These are phyloP conservation scores for Daldinia vernicosa DNA, from an alignment of 495 filamentous ascomycete genomes.

Conservation along the genomic window DNA sequence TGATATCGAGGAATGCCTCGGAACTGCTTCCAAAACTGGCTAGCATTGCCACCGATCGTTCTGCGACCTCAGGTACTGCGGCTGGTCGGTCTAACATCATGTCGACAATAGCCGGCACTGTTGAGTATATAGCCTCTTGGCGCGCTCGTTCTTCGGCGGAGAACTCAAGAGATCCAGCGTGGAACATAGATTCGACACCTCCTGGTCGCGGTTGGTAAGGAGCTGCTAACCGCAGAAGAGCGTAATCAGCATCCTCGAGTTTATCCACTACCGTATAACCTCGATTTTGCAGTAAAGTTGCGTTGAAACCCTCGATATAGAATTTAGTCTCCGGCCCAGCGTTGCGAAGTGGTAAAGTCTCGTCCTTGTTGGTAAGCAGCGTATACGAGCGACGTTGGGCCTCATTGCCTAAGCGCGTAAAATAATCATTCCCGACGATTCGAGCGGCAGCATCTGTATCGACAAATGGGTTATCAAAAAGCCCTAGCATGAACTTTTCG, in stretches of 20 bases:
- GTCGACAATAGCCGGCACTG: constrained; percentile 46
- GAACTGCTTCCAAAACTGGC: constrained; percentile 46
- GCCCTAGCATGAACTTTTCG: constrained; percentile 66
- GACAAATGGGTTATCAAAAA: constrained; percentile 68
- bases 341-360: constrained; percentile 38
- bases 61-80: constrained; percentile 45
- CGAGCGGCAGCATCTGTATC: constrained; percentile 45
- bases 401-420: constrained; percentile 43
- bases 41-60: constrained; percentile 38
- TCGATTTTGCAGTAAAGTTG: constrained; percentile 28
- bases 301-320: constrained; percentile 48
- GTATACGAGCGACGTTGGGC: constrained; percentile 48
- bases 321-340: constrained; percentile 31
- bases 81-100: constrained; percentile 47
- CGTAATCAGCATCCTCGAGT: constrained; percentile 48
- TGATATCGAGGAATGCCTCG: constrained; percentile 46
- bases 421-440: constrained; percentile 49
- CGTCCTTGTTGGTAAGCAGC: constrained; percentile 46
- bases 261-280: constrained; percentile 28
- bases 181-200: constrained; percentile 46
- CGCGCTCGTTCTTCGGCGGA: constrained; percentile 42
- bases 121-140: constrained; percentile 44
- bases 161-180: constrained; percentile 51
- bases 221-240: constrained; percentile 46
- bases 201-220: constrained; percentile 48